These are phyloP conservation scores for Geotrichum siamense DNA, from an alignment of 1,139 yeast species.

Conservation along the genomic window DNA sequence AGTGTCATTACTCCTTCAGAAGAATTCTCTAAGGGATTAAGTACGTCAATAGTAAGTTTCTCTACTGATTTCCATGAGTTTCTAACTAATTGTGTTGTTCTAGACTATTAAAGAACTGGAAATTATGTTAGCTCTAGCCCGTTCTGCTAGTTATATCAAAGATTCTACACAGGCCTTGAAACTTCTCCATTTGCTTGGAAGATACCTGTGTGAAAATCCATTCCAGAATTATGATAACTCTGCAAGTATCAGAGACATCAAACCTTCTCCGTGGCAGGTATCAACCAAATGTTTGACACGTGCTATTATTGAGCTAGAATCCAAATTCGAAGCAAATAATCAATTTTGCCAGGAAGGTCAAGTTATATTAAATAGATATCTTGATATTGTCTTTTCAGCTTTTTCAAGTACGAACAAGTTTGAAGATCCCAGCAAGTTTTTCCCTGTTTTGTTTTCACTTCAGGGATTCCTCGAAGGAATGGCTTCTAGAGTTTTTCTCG, in stretches of 20 bases:
- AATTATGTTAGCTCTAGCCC: slow-evolving; percentile 58
- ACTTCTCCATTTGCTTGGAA: slow-evolving; percentile 47
- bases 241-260: slow-evolving; percentile 40
- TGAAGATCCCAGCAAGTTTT: slow-evolving; percentile 34
- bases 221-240: slow-evolving; percentile 45
- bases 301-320: slow-evolving; percentile 34
- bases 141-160: slow-evolving; percentile 42
- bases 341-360: slow-evolving; percentile 8
- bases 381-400: slow-evolving; percentile 24
- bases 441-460: slow-evolving; percentile 35
- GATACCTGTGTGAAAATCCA: slow-evolving; percentile 55
- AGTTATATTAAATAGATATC: slow-evolving; percentile 25
- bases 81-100: slow-evolving; percentile 4
- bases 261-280: slow-evolving; percentile 42
- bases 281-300: slow-evolving; percentile 37
- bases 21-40: slow-evolving; percentile 16
- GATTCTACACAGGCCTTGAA: slow-evolving; percentile 45
- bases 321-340: slow-evolving; percentile 34
- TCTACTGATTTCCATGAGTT: not conserved
- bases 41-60: slow-evolving; percentile 25
- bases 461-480: slow-evolving; percentile 36
- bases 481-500: slow-evolving; percentile 14
- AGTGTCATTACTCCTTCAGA: slow-evolving; percentile 22
- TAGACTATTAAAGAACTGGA: slow-evolving; percentile 53
- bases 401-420: slow-evolving; percentile 8